Percentiles rank a stretch among this genome's conserved stretches.
Conservation (phyloP, 148 eudicot genomes). For the Fagopyrum esculentum region DNA sequence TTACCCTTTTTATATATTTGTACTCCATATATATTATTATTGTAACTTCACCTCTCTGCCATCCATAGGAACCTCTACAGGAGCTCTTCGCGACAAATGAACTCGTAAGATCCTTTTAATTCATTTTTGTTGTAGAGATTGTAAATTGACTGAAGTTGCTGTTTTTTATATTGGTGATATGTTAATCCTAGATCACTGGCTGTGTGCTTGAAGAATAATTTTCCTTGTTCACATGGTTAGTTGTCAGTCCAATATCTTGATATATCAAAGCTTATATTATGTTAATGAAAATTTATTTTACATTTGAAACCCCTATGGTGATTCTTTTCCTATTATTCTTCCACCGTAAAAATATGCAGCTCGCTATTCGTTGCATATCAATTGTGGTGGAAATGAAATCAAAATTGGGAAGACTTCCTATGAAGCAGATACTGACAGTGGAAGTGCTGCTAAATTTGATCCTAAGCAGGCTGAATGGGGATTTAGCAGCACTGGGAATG, state of each 20-base stretch:
- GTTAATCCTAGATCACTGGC: conserved; percentile 25
- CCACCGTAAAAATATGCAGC: conserved; percentile 20
- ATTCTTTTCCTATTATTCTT: neutral
- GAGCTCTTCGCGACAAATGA: conserved; percentile 17
- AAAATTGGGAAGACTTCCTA: conserved; percentile 26
- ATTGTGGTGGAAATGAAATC: conserved; percentile 51
- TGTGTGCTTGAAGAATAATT: conserved; percentile 27
- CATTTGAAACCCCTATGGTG: neutral
- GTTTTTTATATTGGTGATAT: conserved; percentile 1
- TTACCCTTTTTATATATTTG: neutral
- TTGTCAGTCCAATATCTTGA: neutral
- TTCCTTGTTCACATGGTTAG: conserved; percentile 30
- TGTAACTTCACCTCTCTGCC: conserved; percentile 9
- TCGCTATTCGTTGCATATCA: conserved; percentile 40
- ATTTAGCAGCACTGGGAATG: conserved; percentile 49
- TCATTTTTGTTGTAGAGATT: neutral
- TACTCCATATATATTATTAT: neutral
- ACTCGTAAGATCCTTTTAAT: conserved; percentile 6
- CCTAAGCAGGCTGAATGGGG: conserved; percentile 40
- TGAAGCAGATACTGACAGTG: conserved; percentile 35
- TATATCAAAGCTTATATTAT: neutral
- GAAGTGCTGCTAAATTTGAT: conserved; percentile 34
- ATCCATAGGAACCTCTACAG: conserved; percentile 45
- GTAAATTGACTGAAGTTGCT: neutral
- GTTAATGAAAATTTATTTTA: neutral